Percentiles rank a stretch among this genome's conserved stretches.
Conservation (phyloP, 768 basidiomycete species). For the Mycena galopus region DNA sequence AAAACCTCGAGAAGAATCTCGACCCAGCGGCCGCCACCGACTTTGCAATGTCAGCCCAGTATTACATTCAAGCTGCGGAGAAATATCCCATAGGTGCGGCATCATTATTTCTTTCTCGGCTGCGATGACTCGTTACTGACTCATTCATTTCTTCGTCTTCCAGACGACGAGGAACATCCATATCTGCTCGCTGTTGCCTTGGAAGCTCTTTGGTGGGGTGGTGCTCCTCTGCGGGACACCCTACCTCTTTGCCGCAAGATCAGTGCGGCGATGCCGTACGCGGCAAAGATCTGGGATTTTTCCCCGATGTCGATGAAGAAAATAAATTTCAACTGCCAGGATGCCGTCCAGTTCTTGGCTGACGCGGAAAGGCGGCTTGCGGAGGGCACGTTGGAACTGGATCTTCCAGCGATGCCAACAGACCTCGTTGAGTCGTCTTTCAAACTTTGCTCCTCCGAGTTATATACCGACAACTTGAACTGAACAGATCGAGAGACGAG, state of each 20-base stretch:
- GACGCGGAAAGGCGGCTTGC: slow-evolving; percentile 17
- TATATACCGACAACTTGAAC: neutral
- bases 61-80: slow-evolving; percentile 29
- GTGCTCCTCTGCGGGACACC: slow-evolving; percentile 13
- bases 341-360: slow-evolving; percentile 16
- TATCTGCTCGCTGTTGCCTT: slow-evolving; percentile 45
- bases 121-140: too few species aligned
- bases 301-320: slow-evolving; percentile 4
- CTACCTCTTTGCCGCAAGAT: slow-evolving; percentile 24
- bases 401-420: neutral
- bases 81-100: slow-evolving; percentile 19
- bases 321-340: slow-evolving; percentile 12
- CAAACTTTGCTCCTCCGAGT: too few species aligned
- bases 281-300: slow-evolving; percentile 14
- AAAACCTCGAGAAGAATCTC: neutral
- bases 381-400: slow-evolving; percentile 1
- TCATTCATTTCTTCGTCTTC: too few species aligned
- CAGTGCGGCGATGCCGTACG: slow-evolving; percentile 1
- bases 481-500: slow-evolving; percentile 15
- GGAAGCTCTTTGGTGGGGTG: slow-evolving; percentile 46
- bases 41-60: slow-evolving; percentile 10
- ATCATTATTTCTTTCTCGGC: neutral
- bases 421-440: slow-evolving; percentile 16
- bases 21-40: neutral
- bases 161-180: slow-evolving; percentile 27